Evolutionary conservation across 352 stramenopile genomes (phyloP), one percentile per base, ranked within the genome.

Genomic region (Pythium apleroticum): DNA sequence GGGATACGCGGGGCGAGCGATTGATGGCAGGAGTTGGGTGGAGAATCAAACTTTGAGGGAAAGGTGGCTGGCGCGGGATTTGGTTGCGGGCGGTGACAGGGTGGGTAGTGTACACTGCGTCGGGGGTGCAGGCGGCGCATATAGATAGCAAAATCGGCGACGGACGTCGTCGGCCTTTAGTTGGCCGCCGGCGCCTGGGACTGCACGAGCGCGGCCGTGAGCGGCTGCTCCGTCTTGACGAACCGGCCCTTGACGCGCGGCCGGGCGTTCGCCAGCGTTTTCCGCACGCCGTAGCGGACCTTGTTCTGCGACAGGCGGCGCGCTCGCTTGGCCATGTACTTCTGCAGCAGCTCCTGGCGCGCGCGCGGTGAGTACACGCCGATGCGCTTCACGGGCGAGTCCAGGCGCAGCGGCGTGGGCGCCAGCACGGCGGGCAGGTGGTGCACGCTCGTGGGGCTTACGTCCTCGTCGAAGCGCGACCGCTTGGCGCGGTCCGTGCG

Each of bases 191-290:
- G 15, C 17, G 45, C 19, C 60, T 77, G 72, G 12, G 78, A 69
- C 56, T 88, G 70, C 19, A 81, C 79, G 25, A 76, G 64, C 24
- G 81, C 83, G 24, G 82, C 85, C 8, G 82, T 93, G 56, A 93
- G 79, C 43, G 85, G 81, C 65, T 84, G 76, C 75, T 86, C 78
- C 5, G 85, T 93, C 78, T 93, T 93, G 60, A 91, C 82, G 68
- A 93, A 93, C 22, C 85, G 82, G 43, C 85, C 85, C 69, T 91
- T 93, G 41, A 91, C 82, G 11, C 85, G 79, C 27, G 85, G 82
- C 4, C 84, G 82, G 17, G 84, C 84, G 41, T 91, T 91, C 50
- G 85, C 85, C 39, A 91, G 76, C 52, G 85, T 90, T 57, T 93
- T 93, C 52, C 82, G 82, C 61, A 93, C 85, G 59, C 83, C 74